Evolutionary conservation across 179 eudicot species (phyloP), one percentile per base, ranked within the genome.

Genomic region (Monotropa hypopitys): DNA sequence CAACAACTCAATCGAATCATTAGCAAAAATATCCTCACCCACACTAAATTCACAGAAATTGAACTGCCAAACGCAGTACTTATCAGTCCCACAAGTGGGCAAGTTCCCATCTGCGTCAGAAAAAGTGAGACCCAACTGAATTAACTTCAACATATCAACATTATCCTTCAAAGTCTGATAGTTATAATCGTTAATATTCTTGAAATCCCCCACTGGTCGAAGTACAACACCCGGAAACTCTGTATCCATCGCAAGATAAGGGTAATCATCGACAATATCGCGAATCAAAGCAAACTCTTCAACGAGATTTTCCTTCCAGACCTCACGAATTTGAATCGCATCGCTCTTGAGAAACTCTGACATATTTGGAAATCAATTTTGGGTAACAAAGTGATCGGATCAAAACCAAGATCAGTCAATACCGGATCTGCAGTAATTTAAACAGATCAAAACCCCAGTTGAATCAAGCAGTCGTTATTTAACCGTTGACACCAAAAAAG

Each of bases 281-380:
- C 72, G 35, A 62, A 79, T 79, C 81, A 79, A 71, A 15, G 70
- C 77, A 62, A 79, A 72, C 45, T 77, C 80, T 30, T 70, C 67
- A 2, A 70, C 80, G 15, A 77, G 75, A 32, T 77, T 77, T 28
- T 49, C 77, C 38, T 50, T 63, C 81, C 81, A 79, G 5, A 79
- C 81, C 46, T 79, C 81, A 78, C 89, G 80, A 23, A 88, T 88
- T 1, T 79, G 87, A 54, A 88, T 84, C 32, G 86, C 82, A 77
- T 88, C 91, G 76, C 82, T 82, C 59, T 82, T 83, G n/a, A 83
- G 81, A 67, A 87, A 47, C 81, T 80, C 73, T 43, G 86, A 84
- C 89, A 85, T 88, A 71, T 78, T 32, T 13, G 21, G 43, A 11
- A 61, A 75, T 18, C 78, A 61, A 75, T 18, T 62, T 59, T 28